phyloP scores from a whole-genome alignment of 176 grass and related monocot species.

The Phyllostachys edulis region DNA sequence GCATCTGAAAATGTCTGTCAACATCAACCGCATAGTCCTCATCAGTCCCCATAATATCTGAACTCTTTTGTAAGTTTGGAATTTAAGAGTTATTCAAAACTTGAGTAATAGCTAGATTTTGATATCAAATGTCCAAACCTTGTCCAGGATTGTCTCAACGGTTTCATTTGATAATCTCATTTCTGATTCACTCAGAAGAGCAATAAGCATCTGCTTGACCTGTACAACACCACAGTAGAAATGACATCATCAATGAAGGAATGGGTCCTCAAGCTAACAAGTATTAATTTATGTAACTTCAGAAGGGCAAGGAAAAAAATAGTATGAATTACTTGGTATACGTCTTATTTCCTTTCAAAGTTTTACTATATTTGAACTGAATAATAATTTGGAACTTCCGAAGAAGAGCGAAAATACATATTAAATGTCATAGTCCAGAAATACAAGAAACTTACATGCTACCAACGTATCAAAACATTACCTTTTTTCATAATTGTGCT shows the following conservation, averaged over 20 bases:
- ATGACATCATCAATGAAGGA: not conserved
- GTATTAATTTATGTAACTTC: not conserved
- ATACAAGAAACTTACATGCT: not conserved
- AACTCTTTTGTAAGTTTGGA: too few relatives aligned
- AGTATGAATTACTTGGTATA: not conserved
- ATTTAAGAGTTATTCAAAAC: too few relatives aligned
- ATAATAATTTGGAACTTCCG: not conserved
- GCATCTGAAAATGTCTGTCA: too few relatives aligned
- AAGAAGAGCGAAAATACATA: not conserved
- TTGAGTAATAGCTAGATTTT: too few relatives aligned
- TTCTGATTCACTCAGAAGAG: constrained; percentile 81
- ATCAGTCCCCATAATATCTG: too few relatives aligned
- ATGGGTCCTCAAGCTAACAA: not conserved
- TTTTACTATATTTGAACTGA: not conserved
- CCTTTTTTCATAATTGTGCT: not conserved
- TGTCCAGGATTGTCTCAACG: constrained; percentile 81
- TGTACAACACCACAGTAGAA: constrained; percentile 25
- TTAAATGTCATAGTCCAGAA: not conserved
- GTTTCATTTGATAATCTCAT: constrained; percentile 87
- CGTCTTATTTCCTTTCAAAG: not conserved
- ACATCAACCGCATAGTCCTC: too few relatives aligned
- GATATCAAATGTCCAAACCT: constrained; percentile 53
- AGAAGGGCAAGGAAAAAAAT: not conserved
- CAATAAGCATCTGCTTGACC: constrained; percentile 95
- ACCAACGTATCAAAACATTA: not conserved